Base-by-base conservation (phyloP, 2,329 filamentous ascomycete genomes). In the Stagonosporopsis chrysanthemi region DNA sequence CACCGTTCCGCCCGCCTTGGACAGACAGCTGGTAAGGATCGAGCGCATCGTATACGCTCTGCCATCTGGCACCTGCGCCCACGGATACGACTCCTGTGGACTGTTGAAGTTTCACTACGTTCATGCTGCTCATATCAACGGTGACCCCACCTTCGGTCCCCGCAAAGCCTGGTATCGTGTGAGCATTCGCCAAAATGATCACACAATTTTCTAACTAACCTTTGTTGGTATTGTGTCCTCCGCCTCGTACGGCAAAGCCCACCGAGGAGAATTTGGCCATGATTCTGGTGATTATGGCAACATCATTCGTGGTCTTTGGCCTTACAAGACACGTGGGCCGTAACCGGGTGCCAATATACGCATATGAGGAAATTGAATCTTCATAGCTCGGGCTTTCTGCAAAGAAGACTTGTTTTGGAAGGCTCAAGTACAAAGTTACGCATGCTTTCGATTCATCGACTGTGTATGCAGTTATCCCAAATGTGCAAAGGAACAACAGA, bases 51-150 rank as follows among this genome's bases (percentile, higher is more conserved):
- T 58, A 62, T 14, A 62, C 56, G 14, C 33, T n/a, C 17, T 52
- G 42, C 59, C 59, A 58, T 12, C 35, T 42, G 2, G 54, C 55
- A 17, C 59, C 59, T 5, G 51, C 9, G 5, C 59, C 56, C 15
- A 62, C 51, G 14, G 47, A 40, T 1, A 58, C 52, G 12, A 49
- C 36, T 3, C 28, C 42, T 3, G 29, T n/a, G 35, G 33, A 39
- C 4, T 29, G 7, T 5, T 29, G 17, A 9, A 55, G 26, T 3
- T 19, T 19, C 3, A 58, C 33, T 3, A 31, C 19, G 14, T 26
- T 26, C 38, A 41, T 24, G 12, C 6, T n/a, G 12, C 38, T 41
- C 11, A 41, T 7, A 24, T 41, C 38, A 4, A 41, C n/a, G 22
- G 38, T 41, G 7, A 41, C 22, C 2, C 38, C 38, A 15, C n/a